phyloP scores from a whole-genome alignment of 2,329 filamentous ascomycete genomes.

The Claviceps maximensis region DNA sequence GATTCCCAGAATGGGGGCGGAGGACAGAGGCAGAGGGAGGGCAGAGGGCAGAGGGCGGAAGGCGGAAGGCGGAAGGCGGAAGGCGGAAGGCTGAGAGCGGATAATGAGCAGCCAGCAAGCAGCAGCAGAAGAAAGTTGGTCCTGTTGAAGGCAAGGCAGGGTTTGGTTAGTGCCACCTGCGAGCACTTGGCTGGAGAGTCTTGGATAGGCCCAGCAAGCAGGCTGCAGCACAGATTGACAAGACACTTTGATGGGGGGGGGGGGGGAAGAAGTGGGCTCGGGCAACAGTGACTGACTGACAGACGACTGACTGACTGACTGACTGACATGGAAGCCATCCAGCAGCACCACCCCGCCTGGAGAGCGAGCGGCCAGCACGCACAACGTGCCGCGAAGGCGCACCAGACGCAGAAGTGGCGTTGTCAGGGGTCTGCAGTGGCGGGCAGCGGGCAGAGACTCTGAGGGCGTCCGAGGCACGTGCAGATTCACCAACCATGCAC shows the following conservation, averaged over 20 bases:
- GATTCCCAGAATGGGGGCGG: background rate
- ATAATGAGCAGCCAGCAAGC: background rate
- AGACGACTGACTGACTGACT: too few relatives aligned
- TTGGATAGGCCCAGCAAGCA: slow-evolving; percentile 2
- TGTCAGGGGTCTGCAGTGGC: slow-evolving; percentile 3
- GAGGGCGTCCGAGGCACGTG: background rate
- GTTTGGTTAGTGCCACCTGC: background rate
- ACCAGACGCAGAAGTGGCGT: slow-evolving; percentile 3
- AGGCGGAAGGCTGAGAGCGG: background rate
- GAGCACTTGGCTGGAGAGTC: too few relatives aligned
- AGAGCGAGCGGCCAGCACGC: too few relatives aligned
- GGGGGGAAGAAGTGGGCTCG: background rate
- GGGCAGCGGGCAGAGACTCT: too few relatives aligned
- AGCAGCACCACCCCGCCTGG: too few relatives aligned
- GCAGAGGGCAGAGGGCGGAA: too few relatives aligned
- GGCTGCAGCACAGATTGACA: background rate
- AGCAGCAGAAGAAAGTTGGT: background rate
- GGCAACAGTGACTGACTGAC: too few relatives aligned
- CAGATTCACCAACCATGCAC: background rate
- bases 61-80: too few relatives aligned
- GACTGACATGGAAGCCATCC: too few relatives aligned
- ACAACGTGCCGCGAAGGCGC: background rate
- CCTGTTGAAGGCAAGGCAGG: background rate
- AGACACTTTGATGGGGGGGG: background rate
- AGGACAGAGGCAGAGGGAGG: background rate